Conservation (phyloP, 805 yeast genomes). For the Candida boidinii region DNA sequence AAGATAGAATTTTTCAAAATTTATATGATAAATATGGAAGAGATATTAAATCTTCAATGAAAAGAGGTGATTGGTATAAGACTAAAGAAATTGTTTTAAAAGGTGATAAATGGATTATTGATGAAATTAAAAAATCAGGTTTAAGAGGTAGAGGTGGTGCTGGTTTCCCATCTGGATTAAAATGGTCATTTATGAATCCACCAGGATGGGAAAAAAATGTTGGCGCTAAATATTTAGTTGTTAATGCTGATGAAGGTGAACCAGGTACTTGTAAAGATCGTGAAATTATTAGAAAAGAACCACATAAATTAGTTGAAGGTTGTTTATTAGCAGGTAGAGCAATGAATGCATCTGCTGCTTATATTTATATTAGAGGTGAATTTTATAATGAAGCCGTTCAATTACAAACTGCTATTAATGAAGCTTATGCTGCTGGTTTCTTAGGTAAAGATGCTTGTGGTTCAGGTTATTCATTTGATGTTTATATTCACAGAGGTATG, state of each 20-base stretch:
- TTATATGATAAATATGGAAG: slow-evolving; percentile 68
- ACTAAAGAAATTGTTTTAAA: slow-evolving; percentile 77
- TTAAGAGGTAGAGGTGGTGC: slow-evolving; percentile 92
- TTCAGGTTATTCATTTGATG: slow-evolving; percentile 76
- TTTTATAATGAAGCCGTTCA: slow-evolving; percentile 73
- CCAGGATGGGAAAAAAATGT: slow-evolving; percentile 89
- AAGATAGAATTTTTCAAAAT: slow-evolving; percentile 83
- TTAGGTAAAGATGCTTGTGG: slow-evolving; percentile 85
- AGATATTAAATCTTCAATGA: slow-evolving; percentile 64
- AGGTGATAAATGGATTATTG: slow-evolving; percentile 87
- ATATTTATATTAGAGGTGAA: slow-evolving; percentile 86
- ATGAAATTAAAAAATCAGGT: slow-evolving; percentile 78
- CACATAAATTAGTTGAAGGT: slow-evolving; percentile 89
- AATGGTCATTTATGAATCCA: slow-evolving; percentile 93
- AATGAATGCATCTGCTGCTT: slow-evolving; percentile 90
- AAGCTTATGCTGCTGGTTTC: slow-evolving; percentile 74
- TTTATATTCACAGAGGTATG: slow-evolving; percentile 84
- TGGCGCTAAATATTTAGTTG: slow-evolving; percentile 85
- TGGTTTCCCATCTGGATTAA: slow-evolving; percentile 85
- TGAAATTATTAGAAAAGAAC: slow-evolving; percentile 85
- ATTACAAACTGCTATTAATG: slow-evolving; percentile 77
- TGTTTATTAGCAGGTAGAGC: slow-evolving; percentile 84
- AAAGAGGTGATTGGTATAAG: slow-evolving; percentile 88
- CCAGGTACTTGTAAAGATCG: slow-evolving; percentile 93
- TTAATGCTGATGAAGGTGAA: slow-evolving; percentile 92